These are phyloP conservation scores for Zymoseptoria brevis DNA, from an alignment of 2,329 filamentous ascomycete species.

Conservation along the genomic window DNA sequence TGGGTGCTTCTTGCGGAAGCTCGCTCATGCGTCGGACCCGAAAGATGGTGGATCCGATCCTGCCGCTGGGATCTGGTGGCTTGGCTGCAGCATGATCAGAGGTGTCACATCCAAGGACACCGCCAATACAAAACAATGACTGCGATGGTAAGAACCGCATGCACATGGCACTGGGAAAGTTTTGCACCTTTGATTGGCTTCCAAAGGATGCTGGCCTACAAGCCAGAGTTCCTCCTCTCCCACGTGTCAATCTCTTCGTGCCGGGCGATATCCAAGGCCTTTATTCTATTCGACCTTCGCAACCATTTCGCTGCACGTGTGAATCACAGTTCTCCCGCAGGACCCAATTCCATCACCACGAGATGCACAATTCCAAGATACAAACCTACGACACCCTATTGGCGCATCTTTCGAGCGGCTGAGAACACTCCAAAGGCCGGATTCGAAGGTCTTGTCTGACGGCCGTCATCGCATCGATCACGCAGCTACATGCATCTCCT, in stretches of 20 bases:
- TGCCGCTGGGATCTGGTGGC: not conserved
- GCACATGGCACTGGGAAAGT: not conserved
- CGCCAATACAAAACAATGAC: not conserved
- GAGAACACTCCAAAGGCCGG: not conserved
- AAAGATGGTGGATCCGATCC: not conserved
- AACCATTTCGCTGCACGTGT: not conserved
- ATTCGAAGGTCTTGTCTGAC: not conserved
- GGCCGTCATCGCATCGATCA: not conserved
- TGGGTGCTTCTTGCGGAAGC: not conserved
- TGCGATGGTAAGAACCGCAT: not conserved
- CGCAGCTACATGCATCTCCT: not conserved
- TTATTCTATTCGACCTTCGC: not conserved
- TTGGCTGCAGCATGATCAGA: not conserved
- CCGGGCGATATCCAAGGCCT: not conserved
- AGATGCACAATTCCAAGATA: not conserved
- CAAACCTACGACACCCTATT: not conserved
- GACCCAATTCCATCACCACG: not conserved
- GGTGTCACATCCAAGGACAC: not conserved
- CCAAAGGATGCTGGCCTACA: not conserved
- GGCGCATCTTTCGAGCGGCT: not conserved
- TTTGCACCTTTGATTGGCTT: not conserved
- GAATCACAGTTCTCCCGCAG: not conserved
- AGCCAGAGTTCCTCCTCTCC: not conserved
- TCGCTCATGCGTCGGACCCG: not conserved
- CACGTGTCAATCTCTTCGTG: not conserved